phyloP scores from a whole-genome alignment of 306 rosid genomes.

The Lablab purpureus region DNA sequence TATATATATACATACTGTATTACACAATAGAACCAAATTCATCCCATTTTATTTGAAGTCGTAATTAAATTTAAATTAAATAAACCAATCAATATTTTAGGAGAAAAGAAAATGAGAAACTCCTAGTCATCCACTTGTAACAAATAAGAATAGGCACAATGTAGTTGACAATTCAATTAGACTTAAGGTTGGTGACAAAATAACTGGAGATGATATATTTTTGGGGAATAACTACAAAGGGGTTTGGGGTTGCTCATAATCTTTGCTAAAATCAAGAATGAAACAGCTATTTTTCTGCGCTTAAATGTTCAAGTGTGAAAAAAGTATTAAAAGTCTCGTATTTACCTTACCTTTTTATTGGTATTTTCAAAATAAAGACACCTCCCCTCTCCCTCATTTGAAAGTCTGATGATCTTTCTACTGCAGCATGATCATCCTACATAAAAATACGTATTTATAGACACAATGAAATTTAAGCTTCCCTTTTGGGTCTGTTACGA shows the following conservation, averaged over 20 bases:
- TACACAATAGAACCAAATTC: no score
- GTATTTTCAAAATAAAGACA: constrained; percentile 28
- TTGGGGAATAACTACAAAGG: neutral
- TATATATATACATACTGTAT: no score
- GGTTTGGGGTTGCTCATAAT: neutral
- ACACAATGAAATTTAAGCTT: constrained; percentile 48
- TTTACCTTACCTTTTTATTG: constrained; percentile 21
- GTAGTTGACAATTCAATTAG: neutral
- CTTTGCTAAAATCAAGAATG: constrained; percentile 12
- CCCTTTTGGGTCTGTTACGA: constrained; percentile 88
- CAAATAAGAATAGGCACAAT: neutral
- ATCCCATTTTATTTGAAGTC: no score
- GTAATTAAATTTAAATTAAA: no score
- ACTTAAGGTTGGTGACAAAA: neutral
- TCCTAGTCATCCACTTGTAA: neutral
- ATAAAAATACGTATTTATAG: neutral
- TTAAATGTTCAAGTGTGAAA: neutral
- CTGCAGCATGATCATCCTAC: constrained; percentile 28
- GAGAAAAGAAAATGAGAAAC: no score
- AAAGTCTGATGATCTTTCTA: constrained; percentile 23
- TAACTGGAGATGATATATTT: neutral
- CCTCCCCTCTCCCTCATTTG: constrained; percentile 15
- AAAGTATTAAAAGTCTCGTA: neutral
- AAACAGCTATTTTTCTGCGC: neutral
- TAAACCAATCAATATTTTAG: no score